Conservation (phyloP, 139 green algal species). For the Chlamydomonas eustigma region DNA sequence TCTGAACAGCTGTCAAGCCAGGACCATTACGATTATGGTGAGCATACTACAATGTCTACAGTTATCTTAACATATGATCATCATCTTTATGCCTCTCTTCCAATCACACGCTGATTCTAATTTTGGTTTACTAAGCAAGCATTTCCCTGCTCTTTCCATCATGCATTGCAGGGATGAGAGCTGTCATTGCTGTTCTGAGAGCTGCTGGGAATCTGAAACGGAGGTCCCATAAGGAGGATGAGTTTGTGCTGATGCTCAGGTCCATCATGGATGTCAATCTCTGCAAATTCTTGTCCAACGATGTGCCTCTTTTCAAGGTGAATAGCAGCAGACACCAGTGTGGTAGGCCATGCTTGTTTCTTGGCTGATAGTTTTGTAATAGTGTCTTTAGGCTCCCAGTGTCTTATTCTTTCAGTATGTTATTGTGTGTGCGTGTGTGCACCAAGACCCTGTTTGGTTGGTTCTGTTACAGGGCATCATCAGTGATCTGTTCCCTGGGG, state of each 20-base stretch:
- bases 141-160: no score
- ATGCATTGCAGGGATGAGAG: constrained; percentile 67
- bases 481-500: constrained; percentile 65
- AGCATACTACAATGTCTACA: no score
- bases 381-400: neutral
- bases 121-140: no score
- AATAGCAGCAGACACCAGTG: neutral
- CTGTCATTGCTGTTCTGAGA: constrained; percentile 71
- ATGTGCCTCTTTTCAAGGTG: constrained; percentile 32
- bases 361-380: neutral
- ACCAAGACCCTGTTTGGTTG: constrained; percentile 19
- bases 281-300: constrained; percentile 63
- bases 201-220: constrained; percentile 61
- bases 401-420: neutral
- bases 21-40: constrained; percentile 78
- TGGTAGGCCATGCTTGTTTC: neutral
- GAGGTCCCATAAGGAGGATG: constrained; percentile 53
- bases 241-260: constrained; percentile 72
- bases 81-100: no score
- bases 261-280: constrained; percentile 81
- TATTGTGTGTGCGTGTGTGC: neutral
- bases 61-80: no score
- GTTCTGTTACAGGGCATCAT: constrained; percentile 50
- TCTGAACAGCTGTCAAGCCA: constrained; percentile 76
- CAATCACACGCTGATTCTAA: no score